Evolutionary conservation across 164 flowering plant genomes (phyloP).

Genomic region (Piper longum): DNA sequence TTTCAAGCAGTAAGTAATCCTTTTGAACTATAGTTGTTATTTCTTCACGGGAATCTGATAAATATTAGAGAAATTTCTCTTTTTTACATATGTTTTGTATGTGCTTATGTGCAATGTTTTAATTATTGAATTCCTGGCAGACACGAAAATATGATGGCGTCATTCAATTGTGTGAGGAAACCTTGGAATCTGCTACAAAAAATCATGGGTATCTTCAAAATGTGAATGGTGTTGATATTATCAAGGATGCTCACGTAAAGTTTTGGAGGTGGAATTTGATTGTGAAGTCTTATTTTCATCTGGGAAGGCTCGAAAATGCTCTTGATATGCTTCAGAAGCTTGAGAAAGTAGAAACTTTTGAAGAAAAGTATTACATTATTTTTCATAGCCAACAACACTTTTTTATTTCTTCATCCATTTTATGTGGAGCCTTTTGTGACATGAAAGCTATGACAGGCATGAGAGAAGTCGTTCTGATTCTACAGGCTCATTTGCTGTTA

Average conservation of each 20-base stretch:
- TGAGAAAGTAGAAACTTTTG: constrained; percentile 19
- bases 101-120: not conserved
- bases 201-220: constrained; percentile 18
- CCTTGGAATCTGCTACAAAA: constrained; percentile 53
- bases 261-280: constrained; percentile 57
- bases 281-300: constrained; percentile 49
- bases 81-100: no score
- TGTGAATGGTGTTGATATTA: constrained; percentile 14
- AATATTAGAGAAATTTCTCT: no score
- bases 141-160: constrained; percentile 61
- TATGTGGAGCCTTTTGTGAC: constrained; percentile 1
- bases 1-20: no score
- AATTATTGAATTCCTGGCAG: constrained; percentile 21
- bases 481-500: constrained; percentile 30
- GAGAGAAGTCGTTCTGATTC: constrained; percentile 25
- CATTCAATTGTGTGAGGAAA: constrained; percentile 62
- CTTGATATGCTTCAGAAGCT: constrained; percentile 53
- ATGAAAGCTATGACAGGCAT: constrained; percentile 18
- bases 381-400: not conserved
- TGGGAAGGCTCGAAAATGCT: constrained; percentile 78
- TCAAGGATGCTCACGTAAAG: constrained; percentile 17
- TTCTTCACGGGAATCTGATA: no score
- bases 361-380: constrained; percentile 22
- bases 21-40: no score
- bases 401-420: constrained; percentile 3